phyloP scores from a whole-genome alignment of 2,329 filamentous ascomycete species.

The Penicillium sp. region DNA sequence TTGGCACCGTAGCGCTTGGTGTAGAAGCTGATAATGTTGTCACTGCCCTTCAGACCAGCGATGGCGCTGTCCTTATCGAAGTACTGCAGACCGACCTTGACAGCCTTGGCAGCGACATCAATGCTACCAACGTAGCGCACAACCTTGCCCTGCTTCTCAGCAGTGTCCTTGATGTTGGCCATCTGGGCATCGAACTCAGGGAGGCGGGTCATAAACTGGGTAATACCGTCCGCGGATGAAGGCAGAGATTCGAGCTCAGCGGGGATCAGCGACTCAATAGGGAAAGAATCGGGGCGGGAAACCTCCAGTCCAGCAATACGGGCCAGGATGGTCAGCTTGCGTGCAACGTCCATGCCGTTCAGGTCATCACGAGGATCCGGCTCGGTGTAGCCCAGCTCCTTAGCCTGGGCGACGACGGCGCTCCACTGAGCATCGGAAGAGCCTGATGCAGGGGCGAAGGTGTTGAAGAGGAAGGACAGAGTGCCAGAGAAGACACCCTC shows the following conservation, averaged over 20 bases:
- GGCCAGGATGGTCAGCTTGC: conserved; percentile 92
- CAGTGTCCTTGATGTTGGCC: conserved; percentile 81
- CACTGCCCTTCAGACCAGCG: conserved; percentile 90
- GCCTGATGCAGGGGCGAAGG: conserved; percentile 78
- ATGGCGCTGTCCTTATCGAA: conserved; percentile 87
- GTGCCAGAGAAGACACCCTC: conserved; percentile 98
- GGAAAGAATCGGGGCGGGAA: conserved; percentile 81
- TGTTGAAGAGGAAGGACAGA: conserved; percentile 98
- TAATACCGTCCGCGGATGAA: conserved; percentile 57
- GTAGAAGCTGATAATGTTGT: conserved; percentile 99
- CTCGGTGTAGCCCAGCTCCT: conserved; percentile 88
- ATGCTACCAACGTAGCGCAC: conserved; percentile 93
- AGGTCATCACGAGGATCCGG: conserved; percentile 83
- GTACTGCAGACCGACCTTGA: conserved; percentile 90
- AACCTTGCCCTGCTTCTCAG: conserved; percentile 83
- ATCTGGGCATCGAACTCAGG: conserved; percentile 84
- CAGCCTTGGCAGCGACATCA: conserved; percentile 72
- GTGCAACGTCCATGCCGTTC: conserved; percentile 86
- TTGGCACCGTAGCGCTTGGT: conserved; percentile 90
- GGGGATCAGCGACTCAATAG: conserved; percentile 90
- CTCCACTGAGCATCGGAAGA: conserved; percentile 69
- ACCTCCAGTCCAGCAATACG: conserved; percentile 78
- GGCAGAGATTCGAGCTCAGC: conserved; percentile 73
- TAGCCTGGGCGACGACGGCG: conserved; percentile 85
- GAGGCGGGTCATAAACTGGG: conserved; percentile 80